These are phyloP conservation scores for Chlorella sp. DNA, from an alignment of 139 green algal genomes.

Conservation along the genomic window DNA sequence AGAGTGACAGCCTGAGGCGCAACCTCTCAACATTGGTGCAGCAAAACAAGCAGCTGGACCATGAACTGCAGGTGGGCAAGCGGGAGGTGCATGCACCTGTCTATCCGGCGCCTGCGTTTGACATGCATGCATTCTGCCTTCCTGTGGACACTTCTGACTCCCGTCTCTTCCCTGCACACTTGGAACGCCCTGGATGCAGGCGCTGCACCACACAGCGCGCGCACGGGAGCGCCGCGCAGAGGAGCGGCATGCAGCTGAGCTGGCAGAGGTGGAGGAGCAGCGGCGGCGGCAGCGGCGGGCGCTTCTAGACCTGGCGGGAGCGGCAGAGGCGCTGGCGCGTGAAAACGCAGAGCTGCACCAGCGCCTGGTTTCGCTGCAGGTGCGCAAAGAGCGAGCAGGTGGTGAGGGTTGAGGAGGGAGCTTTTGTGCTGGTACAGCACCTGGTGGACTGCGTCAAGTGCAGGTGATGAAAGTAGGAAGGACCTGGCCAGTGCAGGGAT, in stretches of 20 bases:
- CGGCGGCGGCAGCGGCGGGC: background rate
- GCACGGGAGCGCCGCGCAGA: background rate
- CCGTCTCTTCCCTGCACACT: no score
- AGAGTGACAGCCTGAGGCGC: background rate
- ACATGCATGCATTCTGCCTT: background rate
- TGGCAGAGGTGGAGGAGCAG: background rate
- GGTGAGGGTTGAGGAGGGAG: background rate
- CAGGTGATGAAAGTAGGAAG: no score
- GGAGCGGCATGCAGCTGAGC: background rate
- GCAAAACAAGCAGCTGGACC: background rate
- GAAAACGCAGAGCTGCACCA: background rate
- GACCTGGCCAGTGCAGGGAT: no score
- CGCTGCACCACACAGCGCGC: background rate
- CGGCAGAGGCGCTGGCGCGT: background rate
- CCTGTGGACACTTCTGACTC: no score
- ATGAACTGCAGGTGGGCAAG: background rate
- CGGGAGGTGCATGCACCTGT: background rate
- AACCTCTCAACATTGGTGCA: background rate
- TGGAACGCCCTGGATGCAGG: background rate
- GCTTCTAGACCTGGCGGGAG: background rate
- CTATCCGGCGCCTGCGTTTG: background rate
- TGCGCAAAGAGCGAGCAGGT: background rate
- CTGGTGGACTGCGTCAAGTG: background rate
- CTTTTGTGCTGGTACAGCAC: background rate
- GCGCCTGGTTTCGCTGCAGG: conserved; percentile 5